phyloP scores from a whole-genome alignment of 805 yeast species.

The Zygosaccharomyces rouxii region DNA sequence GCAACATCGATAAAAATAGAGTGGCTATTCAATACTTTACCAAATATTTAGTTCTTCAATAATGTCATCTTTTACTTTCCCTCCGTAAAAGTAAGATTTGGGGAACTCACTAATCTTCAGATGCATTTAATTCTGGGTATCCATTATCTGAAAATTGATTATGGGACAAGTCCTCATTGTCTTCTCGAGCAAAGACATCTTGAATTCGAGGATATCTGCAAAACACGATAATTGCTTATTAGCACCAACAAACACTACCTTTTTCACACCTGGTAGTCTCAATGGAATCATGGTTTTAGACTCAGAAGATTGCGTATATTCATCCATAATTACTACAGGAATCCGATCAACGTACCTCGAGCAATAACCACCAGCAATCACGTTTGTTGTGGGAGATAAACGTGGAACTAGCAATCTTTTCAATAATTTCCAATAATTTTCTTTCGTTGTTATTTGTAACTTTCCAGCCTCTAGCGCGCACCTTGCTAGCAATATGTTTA shows the following conservation, averaged over 20 bases:
- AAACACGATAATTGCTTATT: slow-evolving; percentile 70
- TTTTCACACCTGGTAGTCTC: slow-evolving; percentile 61
- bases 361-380: slow-evolving; percentile 64
- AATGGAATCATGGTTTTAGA: slow-evolving; percentile 67
- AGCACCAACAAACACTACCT: slow-evolving; percentile 70
- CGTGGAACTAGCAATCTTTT: slow-evolving; percentile 43
- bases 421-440: slow-evolving; percentile 44
- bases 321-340: slow-evolving; percentile 75
- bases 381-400: slow-evolving; percentile 63
- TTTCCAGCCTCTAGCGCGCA: slow-evolving; percentile 40
- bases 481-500: slow-evolving; percentile 41
- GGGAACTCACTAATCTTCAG: slow-evolving; percentile 60
- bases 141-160: slow-evolving; percentile 58
- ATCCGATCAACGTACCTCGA: slow-evolving; percentile 49
- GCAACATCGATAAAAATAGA: slow-evolving; percentile 59
- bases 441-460: slow-evolving; percentile 43
- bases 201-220: slow-evolving; percentile 60
- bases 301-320: slow-evolving; percentile 72
- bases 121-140: slow-evolving; percentile 66
- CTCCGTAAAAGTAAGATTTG: slow-evolving; percentile 46
- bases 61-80: slow-evolving; percentile 53
- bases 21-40: slow-evolving; percentile 49
- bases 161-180: slow-evolving; percentile 57
- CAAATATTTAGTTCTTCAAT: slow-evolving; percentile 45
- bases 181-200: slow-evolving; percentile 65